phyloP scores from a whole-genome alignment of 2,329 filamentous ascomycete species.

The Curvularia hawaiiensis region DNA sequence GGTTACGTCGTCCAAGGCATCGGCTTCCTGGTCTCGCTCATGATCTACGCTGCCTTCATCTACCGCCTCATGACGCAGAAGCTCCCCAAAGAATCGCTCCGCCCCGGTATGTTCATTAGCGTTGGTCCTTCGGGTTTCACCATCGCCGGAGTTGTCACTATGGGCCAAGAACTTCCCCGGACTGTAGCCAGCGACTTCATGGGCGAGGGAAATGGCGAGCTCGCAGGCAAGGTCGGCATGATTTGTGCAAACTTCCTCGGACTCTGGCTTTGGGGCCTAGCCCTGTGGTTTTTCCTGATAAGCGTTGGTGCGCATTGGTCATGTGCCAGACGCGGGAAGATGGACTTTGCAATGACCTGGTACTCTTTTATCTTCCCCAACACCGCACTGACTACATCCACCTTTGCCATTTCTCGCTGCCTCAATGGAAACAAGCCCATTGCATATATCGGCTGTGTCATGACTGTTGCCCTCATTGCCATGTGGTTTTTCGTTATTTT shows the following conservation, averaged over 20 bases:
- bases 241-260: constrained; percentile 67
- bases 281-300: constrained; percentile 83
- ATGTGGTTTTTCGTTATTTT: constrained; percentile 72
- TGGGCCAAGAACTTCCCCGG: constrained; percentile 58
- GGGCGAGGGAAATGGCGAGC: constrained; percentile 55
- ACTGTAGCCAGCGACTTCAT: constrained; percentile 61
- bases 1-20: constrained; percentile 68
- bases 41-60: constrained; percentile 84
- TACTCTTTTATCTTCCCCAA: constrained; percentile 85
- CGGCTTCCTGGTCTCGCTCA: constrained; percentile 69
- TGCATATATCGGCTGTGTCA: constrained; percentile 68
- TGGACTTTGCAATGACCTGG: constrained; percentile 85
- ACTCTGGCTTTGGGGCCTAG: constrained; percentile 83
- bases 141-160: constrained; percentile 63
- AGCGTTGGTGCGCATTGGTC: constrained; percentile 77
- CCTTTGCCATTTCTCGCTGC: constrained; percentile 70
- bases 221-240: constrained; percentile 61
- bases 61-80: constrained; percentile 91
- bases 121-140: constrained; percentile 78
- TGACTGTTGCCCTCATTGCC: constrained; percentile 68
- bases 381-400: constrained; percentile 74
- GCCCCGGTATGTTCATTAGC: constrained; percentile 84
- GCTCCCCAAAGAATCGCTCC: constrained; percentile 73
- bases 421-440: constrained; percentile 57
- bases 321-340: constrained; percentile 63